Conservation (phyloP, 2,329 filamentous ascomycete species). For the Hypoxylon sp. region DNA sequence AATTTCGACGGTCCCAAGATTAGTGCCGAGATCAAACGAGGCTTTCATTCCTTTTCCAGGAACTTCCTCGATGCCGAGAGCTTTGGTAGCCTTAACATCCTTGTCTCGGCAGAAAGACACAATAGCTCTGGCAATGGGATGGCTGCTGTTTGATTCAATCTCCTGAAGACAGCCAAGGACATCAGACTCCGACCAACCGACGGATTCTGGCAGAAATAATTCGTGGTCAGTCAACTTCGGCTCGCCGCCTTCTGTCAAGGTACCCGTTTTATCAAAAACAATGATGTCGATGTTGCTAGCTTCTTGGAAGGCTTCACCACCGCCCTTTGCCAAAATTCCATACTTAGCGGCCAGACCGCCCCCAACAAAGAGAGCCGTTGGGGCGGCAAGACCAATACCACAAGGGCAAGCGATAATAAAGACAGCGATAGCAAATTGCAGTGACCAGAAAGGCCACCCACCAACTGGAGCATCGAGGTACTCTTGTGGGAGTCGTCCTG, state of each 20-base stretch:
- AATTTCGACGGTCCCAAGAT: constrained; percentile 1
- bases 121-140: constrained; percentile 19
- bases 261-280: constrained; percentile 28
- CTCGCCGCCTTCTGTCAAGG: constrained; percentile 23
- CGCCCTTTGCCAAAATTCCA: constrained; percentile 21
- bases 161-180: constrained; percentile 14
- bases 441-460: constrained; percentile 27
- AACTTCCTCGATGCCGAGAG: constrained; percentile 11
- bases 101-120: constrained; percentile 9
- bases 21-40: constrained; percentile 6
- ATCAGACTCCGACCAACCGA: constrained; percentile 7
- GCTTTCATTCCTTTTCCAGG: constrained; percentile 21
- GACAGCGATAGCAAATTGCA: constrained; percentile 27
- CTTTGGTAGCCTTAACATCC: not conserved
- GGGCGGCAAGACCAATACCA: constrained; percentile 26
- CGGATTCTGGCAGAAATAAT: constrained; percentile 7
- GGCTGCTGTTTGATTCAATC: constrained; percentile 20
- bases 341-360: constrained; percentile 20
- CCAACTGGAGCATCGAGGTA: constrained; percentile 21
- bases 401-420: constrained; percentile 23
- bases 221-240: constrained; percentile 19
- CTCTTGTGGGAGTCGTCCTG: constrained; percentile 15
- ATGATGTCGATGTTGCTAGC: constrained; percentile 25
- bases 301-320: constrained; percentile 23
- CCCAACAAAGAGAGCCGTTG: constrained; percentile 20